Percentiles rank a stretch among this genome's conserved stretches.
Evolutionary conservation across 1,284 basidiomycete species (phyloP).

Genomic region (Caloboletus inedulis): DNA sequence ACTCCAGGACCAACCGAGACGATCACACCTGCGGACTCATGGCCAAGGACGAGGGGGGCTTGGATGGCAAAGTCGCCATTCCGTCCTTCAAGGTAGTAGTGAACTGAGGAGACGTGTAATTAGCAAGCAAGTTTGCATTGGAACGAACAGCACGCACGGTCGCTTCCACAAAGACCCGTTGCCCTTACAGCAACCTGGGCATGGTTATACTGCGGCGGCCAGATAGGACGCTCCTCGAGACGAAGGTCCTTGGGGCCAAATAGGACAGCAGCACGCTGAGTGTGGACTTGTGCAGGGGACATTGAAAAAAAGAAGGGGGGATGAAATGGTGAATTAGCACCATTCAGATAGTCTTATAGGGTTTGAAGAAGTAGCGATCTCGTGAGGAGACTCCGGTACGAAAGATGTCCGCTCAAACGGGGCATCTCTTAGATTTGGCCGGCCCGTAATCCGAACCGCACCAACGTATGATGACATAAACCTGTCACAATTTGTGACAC

Average conservation of each 20-base stretch:
- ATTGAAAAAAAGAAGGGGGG: constrained; percentile 36
- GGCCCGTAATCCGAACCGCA: constrained; percentile 31
- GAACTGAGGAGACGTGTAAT: constrained; percentile 49
- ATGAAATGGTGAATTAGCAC: constrained; percentile 20
- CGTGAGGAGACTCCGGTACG: constrained; percentile 31
- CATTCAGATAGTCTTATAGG: constrained; percentile 36
- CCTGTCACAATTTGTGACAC: constrained; percentile 26
- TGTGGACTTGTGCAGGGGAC: constrained; percentile 56
- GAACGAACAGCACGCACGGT: constrained; percentile 54
- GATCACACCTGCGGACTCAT: constrained; percentile 86
- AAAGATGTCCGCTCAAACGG: constrained; percentile 26
- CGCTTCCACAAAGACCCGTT: constrained; percentile 91
- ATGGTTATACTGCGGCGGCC: constrained; percentile 63
- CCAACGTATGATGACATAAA: constrained; percentile 32
- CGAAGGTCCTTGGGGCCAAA: constrained; percentile 71
- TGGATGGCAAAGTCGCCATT: constrained; percentile 91
- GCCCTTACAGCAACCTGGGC: constrained; percentile 74
- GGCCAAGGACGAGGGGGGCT: constrained; percentile 83
- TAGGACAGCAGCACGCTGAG: constrained; percentile 66
- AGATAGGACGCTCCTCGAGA: constrained; percentile 63
- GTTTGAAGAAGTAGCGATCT: constrained; percentile 27
- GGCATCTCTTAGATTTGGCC: constrained; percentile 19
- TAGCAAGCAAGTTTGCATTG: constrained; percentile 6
- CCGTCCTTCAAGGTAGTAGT: constrained; percentile 85
- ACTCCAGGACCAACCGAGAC: constrained; percentile 71